These are phyloP conservation scores for Cyclanthera cordifolia DNA, from an alignment of 306 rosid species.

Conservation along the genomic window DNA sequence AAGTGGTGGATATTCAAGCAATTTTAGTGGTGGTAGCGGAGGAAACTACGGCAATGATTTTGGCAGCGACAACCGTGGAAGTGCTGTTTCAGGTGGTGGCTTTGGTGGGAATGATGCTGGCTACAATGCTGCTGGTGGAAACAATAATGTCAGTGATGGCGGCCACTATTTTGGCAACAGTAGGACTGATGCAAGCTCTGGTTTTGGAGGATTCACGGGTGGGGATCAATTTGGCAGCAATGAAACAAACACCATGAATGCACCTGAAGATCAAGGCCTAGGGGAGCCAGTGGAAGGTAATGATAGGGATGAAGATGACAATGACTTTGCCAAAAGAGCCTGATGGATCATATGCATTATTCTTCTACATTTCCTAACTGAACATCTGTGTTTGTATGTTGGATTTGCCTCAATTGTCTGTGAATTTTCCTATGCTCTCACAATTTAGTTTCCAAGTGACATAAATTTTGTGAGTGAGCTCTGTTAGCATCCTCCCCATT, in stretches of 20 bases:
- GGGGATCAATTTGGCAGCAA: conserved; percentile 19
- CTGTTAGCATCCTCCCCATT: background rate
- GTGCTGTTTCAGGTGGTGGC: conserved; percentile 18
- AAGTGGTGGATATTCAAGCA: conserved; percentile 21
- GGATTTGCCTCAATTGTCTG: background rate
- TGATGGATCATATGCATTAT: conserved; percentile 19
- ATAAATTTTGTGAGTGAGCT: background rate
- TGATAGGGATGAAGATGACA: conserved; percentile 32
- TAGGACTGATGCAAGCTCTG: conserved; percentile 20
- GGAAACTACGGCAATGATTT: conserved; percentile 23
- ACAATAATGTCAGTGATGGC: conserved; percentile 12
- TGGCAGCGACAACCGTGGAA: background rate
- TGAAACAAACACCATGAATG: background rate
- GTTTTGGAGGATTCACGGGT: conserved; percentile 20
- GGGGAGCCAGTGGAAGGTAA: conserved; percentile 29
- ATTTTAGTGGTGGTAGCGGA: conserved; percentile 23
- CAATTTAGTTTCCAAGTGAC: background rate
- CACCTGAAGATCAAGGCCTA: conserved; percentile 15
- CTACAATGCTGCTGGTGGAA: conserved; percentile 24
- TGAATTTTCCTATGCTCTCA: background rate
- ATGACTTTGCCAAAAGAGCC: conserved; percentile 56
- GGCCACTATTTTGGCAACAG: conserved; percentile 9
- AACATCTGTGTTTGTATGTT: background rate
- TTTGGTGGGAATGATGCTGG: conserved; percentile 22
- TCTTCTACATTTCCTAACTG: background rate